phyloP scores from a whole-genome alignment of 768 basidiomycete genomes.

The Termitomyces sp. region DNA sequence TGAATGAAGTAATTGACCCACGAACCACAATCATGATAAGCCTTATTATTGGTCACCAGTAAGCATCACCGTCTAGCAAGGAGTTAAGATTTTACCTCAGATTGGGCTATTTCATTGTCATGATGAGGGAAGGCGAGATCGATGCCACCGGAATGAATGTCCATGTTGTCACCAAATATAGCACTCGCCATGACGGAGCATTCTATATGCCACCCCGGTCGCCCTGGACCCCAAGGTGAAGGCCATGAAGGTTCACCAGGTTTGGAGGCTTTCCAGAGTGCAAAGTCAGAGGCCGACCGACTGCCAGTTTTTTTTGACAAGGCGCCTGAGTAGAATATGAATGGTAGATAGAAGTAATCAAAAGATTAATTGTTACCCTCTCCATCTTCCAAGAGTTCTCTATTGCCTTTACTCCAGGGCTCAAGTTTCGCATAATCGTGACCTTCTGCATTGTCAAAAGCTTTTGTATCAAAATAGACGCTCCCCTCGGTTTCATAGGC shows the following conservation, averaged over 20 bases:
- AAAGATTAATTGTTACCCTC: conserved; percentile 56
- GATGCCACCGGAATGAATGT: conserved; percentile 96
- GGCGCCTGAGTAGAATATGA: conserved; percentile 23
- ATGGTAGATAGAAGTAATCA: not conserved
- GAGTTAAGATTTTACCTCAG: conserved; percentile 57
- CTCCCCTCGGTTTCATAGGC: conserved; percentile 66
- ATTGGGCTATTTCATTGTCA: conserved; percentile 97
- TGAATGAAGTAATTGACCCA: conserved; percentile 99
- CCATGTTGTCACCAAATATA: conserved; percentile 85
- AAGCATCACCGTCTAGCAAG: not conserved
- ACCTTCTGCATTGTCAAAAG: conserved; percentile 68
- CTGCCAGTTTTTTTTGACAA: conserved; percentile 49
- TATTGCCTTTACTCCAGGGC: conserved; percentile 94
- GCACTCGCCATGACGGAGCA: conserved; percentile 98
- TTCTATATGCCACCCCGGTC: conserved; percentile 99
- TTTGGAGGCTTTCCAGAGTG: conserved; percentile 96
- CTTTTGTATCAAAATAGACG: conserved; percentile 86
- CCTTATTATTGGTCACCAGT: conserved; percentile 39
- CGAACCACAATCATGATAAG: conserved; percentile 83
- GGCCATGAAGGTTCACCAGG: conserved; percentile 96
- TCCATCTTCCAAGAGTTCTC: conserved; percentile 82
- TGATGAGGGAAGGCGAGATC: conserved; percentile 99
- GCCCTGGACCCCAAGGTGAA: conserved; percentile 92
- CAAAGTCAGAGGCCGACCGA: conserved; percentile 88
- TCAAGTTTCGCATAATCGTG: conserved; percentile 94